Evolutionary conservation across 192 early-diverging fungal species (phyloP).

Genomic region (Bifiguratus adelaidae): DNA sequence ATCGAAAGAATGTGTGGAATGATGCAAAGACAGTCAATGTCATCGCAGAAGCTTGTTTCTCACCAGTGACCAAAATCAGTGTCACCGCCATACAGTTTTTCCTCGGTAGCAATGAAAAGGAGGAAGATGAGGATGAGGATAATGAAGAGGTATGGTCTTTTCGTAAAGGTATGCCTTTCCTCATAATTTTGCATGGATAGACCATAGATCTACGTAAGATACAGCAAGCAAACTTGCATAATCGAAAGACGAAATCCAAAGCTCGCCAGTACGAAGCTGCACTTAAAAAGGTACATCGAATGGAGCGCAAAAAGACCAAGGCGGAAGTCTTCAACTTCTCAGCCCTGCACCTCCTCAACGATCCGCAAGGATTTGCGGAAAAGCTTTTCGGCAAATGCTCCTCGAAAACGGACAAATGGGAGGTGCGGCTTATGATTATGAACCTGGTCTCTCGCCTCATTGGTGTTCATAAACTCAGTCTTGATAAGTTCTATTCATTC

Average conservation of each 20-base stretch:
- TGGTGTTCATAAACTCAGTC: slow-evolving; percentile 87
- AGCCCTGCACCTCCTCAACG: slow-evolving; percentile 88
- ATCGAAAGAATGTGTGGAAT: slow-evolving; percentile 95
- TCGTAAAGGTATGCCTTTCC: neutral
- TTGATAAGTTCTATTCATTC: slow-evolving; percentile 89
- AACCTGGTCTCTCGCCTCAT: slow-evolving; percentile 93
- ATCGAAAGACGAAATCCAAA: slow-evolving; percentile 80
- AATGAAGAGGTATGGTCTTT: slow-evolving; percentile 26
- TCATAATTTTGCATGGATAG: slow-evolving; percentile 6
- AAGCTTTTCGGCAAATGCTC: slow-evolving; percentile 83
- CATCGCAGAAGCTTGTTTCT: slow-evolving; percentile 94
- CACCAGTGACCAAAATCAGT: slow-evolving; percentile 80
- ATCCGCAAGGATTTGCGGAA: slow-evolving; percentile 94
- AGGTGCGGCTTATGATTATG: slow-evolving; percentile 83
- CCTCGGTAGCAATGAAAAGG: slow-evolving; percentile 67
- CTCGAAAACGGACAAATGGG: slow-evolving; percentile 74
- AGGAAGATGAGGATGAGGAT: slow-evolving; percentile 62
- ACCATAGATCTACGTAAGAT: slow-evolving; percentile 59
- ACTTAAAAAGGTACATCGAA: slow-evolving; percentile 58
- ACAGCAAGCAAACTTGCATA: slow-evolving; percentile 68
- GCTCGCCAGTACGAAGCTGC: slow-evolving; percentile 70
- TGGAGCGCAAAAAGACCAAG: slow-evolving; percentile 47
- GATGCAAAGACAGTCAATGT: slow-evolving; percentile 99
- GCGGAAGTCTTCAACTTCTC: slow-evolving; percentile 85
- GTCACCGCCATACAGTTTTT: slow-evolving; percentile 94